Base-by-base conservation (phyloP, 208 protist species). In the Trypanosoma congolense region DNA sequence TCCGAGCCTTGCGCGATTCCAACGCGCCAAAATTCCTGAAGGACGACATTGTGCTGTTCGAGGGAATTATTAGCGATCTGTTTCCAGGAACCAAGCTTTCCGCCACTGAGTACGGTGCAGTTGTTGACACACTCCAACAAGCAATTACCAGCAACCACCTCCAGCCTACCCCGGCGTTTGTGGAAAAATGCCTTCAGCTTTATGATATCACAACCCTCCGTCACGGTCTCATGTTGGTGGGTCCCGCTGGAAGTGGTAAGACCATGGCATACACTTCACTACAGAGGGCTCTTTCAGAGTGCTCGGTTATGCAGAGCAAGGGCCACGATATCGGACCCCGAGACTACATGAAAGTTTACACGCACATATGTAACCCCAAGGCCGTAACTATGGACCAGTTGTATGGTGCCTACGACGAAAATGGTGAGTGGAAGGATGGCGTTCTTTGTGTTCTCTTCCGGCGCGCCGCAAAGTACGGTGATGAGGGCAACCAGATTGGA, bases 1-100 rank as follows among this genome's bases (percentile, higher is more conserved):
- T 98, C 22, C 84, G 92, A 24, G 94, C 97, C 9, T 73, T 99
- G 38, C 79, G 90, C 31, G 97, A 99, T 82, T 97, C 90, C 19
- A 99, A 99, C 77, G 82, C 98, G 53, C 97, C 97, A 48, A 99
- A 99, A 75, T 99, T 99, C 69, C 75, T 99, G 0, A 81, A 90
- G 53, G 89, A 92, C 54, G 92, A 96, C 54, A 93, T 96, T 56
- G 51, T 95, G 0, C 78, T 98, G 10, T 98, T 98, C 71, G 92
- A 96, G 62, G 96, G 96, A 50, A 99, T 99, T 65, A 97, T 99
- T 30, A 97, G 87, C 25, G 97, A 99, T 73, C 67, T 99, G 10
- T 99, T 99, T 77, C 97, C 97, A n/a, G 95, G 90, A 43, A 92
- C 92, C 5, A 70, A 87, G 43, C 72, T 97, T 3, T 86, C 89